These are phyloP conservation scores for Colletotrichum abscissum DNA, from an alignment of 2,329 filamentous ascomycete species.

Conservation along the genomic window DNA sequence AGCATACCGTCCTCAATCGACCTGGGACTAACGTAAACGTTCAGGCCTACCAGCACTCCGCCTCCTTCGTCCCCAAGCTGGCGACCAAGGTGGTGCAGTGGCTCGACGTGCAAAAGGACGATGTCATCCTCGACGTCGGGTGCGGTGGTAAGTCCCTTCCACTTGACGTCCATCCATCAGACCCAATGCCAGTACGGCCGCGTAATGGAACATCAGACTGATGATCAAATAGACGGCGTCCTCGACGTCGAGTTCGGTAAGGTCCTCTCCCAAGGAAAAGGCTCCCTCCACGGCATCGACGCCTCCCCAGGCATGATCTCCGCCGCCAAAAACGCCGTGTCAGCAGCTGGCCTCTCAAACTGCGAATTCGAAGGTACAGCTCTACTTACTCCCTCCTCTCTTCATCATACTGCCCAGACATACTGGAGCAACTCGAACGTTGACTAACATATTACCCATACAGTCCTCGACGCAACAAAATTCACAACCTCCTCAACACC, in stretches of 20 bases:
- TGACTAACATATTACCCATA: neutral
- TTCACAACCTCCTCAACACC: conserved; percentile 42
- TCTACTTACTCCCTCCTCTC: neutral
- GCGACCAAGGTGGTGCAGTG: conserved; percentile 68
- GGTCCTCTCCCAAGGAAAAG: conserved; percentile 56
- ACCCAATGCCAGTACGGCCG: too few relatives aligned
- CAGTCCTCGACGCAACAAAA: conserved; percentile 59
- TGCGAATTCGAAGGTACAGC: conserved; percentile 57
- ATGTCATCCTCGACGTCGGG: conserved; percentile 71
- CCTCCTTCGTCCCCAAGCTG: conserved; percentile 73
- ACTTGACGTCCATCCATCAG: too few relatives aligned
- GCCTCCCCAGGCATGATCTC: conserved; percentile 69
- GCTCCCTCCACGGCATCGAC: conserved; percentile 67
- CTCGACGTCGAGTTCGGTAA: conserved; percentile 65
- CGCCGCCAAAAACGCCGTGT: conserved; percentile 56
- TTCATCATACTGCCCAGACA: neutral
- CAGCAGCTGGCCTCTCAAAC: conserved; percentile 45
- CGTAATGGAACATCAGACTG: neutral
- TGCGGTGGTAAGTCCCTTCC: conserved; percentile 63
- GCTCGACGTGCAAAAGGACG: conserved; percentile 68
- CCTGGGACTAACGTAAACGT: neutral
- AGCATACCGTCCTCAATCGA: too few relatives aligned
- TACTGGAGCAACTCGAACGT: neutral
- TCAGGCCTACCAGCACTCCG: conserved; percentile 69
- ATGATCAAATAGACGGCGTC: conserved; percentile 61